phyloP scores from a whole-genome alignment of 2,329 filamentous ascomycete species.

The Harringtonia aguacate region DNA sequence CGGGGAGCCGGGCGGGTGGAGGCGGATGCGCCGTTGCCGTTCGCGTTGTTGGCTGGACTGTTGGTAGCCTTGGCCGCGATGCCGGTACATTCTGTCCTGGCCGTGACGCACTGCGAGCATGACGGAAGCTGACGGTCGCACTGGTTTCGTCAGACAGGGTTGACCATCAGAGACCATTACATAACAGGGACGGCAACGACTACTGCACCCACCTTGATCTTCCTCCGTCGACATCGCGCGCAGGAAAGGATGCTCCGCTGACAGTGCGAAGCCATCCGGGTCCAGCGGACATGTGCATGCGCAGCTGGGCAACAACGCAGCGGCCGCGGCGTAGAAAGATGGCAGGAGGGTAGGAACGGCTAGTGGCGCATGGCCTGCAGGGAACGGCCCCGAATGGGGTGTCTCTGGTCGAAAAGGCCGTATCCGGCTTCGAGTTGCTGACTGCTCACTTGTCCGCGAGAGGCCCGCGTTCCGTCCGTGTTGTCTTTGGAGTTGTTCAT shows the following conservation, averaged over 20 bases:
- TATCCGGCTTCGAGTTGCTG: too few relatives aligned
- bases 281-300: neutral
- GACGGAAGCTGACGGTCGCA: conserved; percentile 14
- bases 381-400: too few relatives aligned
- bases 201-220: conserved; percentile 9
- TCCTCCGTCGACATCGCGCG: conserved; percentile 9
- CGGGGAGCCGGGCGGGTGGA: conserved; percentile 15
- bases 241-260: conserved; percentile 12
- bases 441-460: too few relatives aligned
- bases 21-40: neutral
- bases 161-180: neutral
- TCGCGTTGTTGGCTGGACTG: neutral
- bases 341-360: too few relatives aligned
- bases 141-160: neutral
- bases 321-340: too few relatives aligned
- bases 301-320: neutral
- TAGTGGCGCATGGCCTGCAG: too few relatives aligned
- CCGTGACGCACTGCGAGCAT: conserved; percentile 18
- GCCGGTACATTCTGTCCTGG: conserved; percentile 16
- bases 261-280: conserved; percentile 7
- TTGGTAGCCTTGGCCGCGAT: conserved; percentile 14
- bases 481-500: too few relatives aligned
- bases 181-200: neutral
- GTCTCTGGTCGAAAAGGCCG: too few relatives aligned
- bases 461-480: too few relatives aligned